Conservation (phyloP, 192 early-diverging fungal genomes). For the Oehlia diaphana region DNA sequence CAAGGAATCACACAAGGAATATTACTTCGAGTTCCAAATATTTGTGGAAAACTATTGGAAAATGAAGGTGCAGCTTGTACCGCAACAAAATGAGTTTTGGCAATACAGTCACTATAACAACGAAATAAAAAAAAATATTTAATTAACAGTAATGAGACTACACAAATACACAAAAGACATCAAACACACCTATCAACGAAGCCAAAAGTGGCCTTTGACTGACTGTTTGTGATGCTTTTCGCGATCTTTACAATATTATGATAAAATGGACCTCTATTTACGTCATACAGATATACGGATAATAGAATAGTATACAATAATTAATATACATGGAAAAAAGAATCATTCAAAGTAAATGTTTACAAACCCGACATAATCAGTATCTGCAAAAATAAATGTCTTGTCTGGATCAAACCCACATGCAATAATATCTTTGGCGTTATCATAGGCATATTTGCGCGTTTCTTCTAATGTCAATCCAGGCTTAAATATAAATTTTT, state of each 20-base stretch:
- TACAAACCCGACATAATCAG: constrained; percentile 83
- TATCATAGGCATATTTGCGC: constrained; percentile 70
- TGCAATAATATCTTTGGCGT: constrained; percentile 93
- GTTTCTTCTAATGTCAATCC: constrained; percentile 83
- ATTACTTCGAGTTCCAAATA: constrained; percentile 88
- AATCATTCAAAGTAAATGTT: neutral
- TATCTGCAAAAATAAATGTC: constrained; percentile 96
- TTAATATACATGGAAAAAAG: neutral
- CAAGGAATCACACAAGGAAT: constrained; percentile 97
- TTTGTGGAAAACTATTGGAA: constrained; percentile 92
- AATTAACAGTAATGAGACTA: constrained; percentile 1
- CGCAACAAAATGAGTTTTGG: constrained; percentile 91
- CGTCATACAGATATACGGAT: neutral
- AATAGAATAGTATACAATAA: neutral
- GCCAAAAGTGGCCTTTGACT: constrained; percentile 88
- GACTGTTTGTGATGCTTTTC: constrained; percentile 78
- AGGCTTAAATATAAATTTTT: constrained; percentile 96
- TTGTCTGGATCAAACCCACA: constrained; percentile 93
- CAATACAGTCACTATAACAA: constrained; percentile 71
- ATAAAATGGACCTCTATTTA: constrained; percentile 84
- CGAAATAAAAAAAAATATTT: neutral
- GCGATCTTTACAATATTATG: constrained; percentile 90
- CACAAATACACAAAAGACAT: neutral
- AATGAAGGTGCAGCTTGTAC: constrained; percentile 95
- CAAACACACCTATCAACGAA: constrained; percentile 69